These are phyloP conservation scores for Cryptosporidium ubiquitum DNA, from an alignment of 169 alveolate genomes.

Conservation along the genomic window DNA sequence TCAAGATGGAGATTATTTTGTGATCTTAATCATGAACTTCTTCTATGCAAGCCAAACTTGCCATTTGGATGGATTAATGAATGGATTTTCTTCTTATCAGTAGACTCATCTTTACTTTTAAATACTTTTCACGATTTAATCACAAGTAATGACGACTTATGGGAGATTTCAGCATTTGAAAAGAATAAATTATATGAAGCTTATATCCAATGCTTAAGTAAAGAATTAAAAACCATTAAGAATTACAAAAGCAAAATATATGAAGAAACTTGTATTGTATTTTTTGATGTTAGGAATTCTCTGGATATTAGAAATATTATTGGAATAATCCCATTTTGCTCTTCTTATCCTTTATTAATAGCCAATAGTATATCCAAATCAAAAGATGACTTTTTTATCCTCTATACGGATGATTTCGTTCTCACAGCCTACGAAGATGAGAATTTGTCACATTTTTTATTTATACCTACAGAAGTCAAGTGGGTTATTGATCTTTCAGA, in stretches of 20 bases:
- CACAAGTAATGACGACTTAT: conserved; percentile 12
- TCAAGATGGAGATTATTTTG: conserved; percentile 78
- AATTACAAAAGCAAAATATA: neutral
- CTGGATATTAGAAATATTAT: conserved; percentile 46
- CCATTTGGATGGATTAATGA: conserved; percentile 81
- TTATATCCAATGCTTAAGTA: neutral
- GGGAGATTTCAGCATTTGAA: conserved; percentile 51
- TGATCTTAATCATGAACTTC: conserved; percentile 75
- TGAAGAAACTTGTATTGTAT: conserved; percentile 28
- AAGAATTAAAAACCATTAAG: neutral
- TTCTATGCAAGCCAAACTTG: conserved; percentile 75
- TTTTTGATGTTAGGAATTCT: conserved; percentile 57
- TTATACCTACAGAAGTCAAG: conserved; percentile 8
- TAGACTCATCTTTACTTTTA: conserved; percentile 26
- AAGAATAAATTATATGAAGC: conserved; percentile 39
- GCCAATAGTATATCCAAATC: neutral
- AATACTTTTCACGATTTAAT: conserved; percentile 37
- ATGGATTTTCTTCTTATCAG: conserved; percentile 74
- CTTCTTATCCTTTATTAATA: conserved; percentile 28
- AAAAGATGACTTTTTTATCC: neutral
- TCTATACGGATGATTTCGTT: conserved; percentile 26
- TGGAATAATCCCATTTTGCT: conserved; percentile 65
- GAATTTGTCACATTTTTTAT: no score
- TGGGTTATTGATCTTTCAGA: conserved; percentile 58
- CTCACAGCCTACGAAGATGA: conserved; percentile 19